phyloP scores from a whole-genome alignment of 2,329 filamentous ascomycete species.

The Aspergillus puulaauensis region DNA sequence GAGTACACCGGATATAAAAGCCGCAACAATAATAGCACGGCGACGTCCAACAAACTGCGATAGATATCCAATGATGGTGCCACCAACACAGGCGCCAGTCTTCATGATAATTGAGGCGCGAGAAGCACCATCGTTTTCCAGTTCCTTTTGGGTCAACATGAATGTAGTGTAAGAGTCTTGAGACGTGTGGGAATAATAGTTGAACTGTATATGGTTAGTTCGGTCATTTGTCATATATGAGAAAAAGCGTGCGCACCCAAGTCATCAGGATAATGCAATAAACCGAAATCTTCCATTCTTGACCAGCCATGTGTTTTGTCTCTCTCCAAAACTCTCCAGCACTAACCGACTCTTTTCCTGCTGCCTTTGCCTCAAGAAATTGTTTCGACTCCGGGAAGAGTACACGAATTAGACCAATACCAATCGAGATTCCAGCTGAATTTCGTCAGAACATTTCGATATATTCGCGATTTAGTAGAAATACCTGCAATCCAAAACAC shows the following conservation, averaged over 20 bases:
- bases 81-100: conserved; percentile 68
- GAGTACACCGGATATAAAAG: conserved; percentile 64
- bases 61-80: conserved; percentile 58
- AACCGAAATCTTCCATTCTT: conserved; percentile 74
- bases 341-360: conserved; percentile 51
- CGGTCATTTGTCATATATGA: neutral
- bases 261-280: conserved; percentile 80
- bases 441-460: neutral
- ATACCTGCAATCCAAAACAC: conserved; percentile 67
- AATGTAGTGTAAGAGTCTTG: conserved; percentile 83
- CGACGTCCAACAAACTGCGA: conserved; percentile 75
- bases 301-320: conserved; percentile 64
- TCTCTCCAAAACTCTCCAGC: conserved; percentile 65
- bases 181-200: conserved; percentile 74
- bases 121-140: conserved; percentile 62
- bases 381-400: conserved; percentile 73
- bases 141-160: conserved; percentile 70
- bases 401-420: conserved; percentile 65
- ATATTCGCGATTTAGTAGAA: conserved; percentile 17
- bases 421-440: conserved; percentile 37
- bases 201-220: conserved; percentile 45
- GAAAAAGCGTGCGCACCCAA: conserved; percentile 41
- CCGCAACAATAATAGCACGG: conserved; percentile 53
- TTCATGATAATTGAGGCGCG: conserved; percentile 83
- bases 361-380: conserved; percentile 68